These are phyloP conservation scores for Ensete ventricosum DNA, from an alignment of 176 grass and related monocot genomes.

Conservation along the genomic window DNA sequence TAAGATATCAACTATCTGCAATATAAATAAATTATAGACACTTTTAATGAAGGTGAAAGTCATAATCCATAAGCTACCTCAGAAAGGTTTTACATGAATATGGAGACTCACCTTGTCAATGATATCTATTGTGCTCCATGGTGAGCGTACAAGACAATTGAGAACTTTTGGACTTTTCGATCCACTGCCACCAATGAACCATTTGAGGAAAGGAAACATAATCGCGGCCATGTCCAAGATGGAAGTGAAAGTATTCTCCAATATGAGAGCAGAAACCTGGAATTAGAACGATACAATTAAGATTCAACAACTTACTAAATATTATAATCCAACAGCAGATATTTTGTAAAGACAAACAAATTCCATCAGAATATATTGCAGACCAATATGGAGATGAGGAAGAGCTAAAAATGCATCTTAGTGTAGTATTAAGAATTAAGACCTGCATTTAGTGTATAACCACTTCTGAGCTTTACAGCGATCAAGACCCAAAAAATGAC, in stretches of 20 bases:
- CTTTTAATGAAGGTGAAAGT: background rate
- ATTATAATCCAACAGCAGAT: background rate
- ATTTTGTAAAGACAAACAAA: background rate
- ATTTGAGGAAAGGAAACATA: constrained; percentile 90
- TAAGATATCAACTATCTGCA: background rate
- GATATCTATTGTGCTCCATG: constrained; percentile 90
- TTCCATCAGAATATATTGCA: background rate
- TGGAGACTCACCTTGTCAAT: constrained; percentile 49
- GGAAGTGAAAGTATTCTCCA: constrained; percentile 99
- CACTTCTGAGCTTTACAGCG: background rate
- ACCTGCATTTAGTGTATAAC: background rate
- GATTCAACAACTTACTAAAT: background rate
- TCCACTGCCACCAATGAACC: constrained; percentile 85
- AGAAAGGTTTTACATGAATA: background rate
- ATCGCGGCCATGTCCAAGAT: constrained; percentile 94
- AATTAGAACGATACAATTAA: constrained; percentile 24
- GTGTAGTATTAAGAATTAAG: background rate
- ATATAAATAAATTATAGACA: background rate
- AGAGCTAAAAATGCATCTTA: background rate
- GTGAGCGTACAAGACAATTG: constrained; percentile 84
- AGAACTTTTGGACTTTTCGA: constrained; percentile 83
- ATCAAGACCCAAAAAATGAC: background rate
- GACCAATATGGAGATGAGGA: background rate
- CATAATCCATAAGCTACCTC: background rate
- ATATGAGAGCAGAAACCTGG: constrained; percentile 79